Conservation (phyloP, 75 land plant genomes). For the Chamaecyparis obtusa region DNA sequence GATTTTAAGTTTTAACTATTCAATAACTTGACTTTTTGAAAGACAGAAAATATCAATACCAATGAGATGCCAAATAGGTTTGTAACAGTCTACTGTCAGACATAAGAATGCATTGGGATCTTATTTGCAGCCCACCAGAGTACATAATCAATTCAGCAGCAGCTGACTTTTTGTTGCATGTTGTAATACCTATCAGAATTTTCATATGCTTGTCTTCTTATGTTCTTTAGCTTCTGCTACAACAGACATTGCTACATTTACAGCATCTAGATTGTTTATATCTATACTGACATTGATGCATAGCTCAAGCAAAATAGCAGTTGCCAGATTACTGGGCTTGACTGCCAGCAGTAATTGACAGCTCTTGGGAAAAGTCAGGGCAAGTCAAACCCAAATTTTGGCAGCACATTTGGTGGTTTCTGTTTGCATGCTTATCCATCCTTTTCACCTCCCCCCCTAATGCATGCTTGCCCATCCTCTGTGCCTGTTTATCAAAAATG, state of each 20-base stretch:
- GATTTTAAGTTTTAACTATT: not conserved
- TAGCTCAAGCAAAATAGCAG: not conserved
- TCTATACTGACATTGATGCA: not conserved
- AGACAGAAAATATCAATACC: not conserved
- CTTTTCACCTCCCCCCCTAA: no score
- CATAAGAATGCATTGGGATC: not conserved
- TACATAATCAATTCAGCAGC: not conserved
- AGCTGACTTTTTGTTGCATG: not conserved
- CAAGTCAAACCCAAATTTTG: not conserved
- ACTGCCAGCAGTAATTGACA: not conserved
- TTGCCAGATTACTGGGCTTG: not conserved
- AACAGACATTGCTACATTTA: not conserved
- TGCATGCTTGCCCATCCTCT: not conserved
- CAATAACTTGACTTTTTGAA: not conserved
- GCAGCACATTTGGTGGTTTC: not conserved
- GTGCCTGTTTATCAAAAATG: not conserved
- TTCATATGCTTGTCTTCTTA: not conserved
- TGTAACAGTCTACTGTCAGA: not conserved
- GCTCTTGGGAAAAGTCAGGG: not conserved
- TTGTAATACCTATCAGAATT: not conserved
- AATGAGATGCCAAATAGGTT: not conserved
- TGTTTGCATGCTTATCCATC: not conserved
- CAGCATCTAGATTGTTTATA: not conserved
- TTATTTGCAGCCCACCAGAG: not conserved
- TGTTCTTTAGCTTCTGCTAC: not conserved